Base-by-base conservation (phyloP, 345 rosid genomes). In the Anacardium occidentale region DNA sequence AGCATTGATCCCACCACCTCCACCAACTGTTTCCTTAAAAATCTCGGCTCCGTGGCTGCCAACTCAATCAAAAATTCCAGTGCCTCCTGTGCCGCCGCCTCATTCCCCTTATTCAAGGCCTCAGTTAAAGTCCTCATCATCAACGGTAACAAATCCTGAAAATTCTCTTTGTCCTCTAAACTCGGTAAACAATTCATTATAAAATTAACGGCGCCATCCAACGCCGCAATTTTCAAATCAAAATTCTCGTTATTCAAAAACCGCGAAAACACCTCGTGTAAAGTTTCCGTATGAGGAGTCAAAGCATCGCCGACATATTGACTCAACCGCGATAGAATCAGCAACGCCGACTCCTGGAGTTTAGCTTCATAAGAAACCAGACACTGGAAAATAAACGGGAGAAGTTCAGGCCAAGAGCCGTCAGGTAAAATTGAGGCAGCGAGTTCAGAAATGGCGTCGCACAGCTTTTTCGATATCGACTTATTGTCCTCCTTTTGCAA, bases 51-150 rank as follows among this genome's bases (percentile, higher is more conserved):
- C 0, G 86, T 77, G 22, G 89, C 94, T 3, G 91, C 94, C 74
- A 89, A 61, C 70, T 89, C 94, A 22, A 89, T 85, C 47, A 87
- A 72, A 44, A 89, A 75, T 77, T 89, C 94, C 60, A 89, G 68
- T 0, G 90, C 94, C 77, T 89, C 94, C 79, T 89, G 94, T 0
- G 94, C 94, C 0, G 91, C 81, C 17, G 87, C 84, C 74, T 89
- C 94, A 5, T 77, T 73, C 15, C 84, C 83, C 7, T 78, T 68
- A 61, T 89, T 89, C 79, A 89, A 75, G 0, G 93, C 93, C 77
- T 89, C 93, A 0, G 87, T 82, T 80, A 89, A 76, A 2, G 91
- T 85, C 74, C 80, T 81, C 79, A 89, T 86, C 90, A 88, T 84
- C 73, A 82, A 70, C 1, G 93, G 89, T 69, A 89, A 75, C 76